Conservation (phyloP, 2,329 filamentous ascomycete genomes). For the Penicillium sp. region DNA sequence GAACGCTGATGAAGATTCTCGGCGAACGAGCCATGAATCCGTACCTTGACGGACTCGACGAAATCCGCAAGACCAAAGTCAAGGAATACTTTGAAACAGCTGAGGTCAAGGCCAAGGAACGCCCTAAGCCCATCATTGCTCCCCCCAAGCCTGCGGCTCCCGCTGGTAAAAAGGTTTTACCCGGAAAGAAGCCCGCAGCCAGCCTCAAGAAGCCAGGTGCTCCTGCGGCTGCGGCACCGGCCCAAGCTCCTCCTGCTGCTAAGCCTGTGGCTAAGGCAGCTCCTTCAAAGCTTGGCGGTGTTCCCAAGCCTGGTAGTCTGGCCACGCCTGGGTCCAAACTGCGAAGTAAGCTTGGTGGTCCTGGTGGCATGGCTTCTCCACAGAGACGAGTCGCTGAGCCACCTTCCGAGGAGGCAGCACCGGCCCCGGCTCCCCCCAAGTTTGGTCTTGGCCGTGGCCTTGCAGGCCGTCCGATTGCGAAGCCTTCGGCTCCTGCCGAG, state of each 20-base stretch:
- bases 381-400: slow-evolving; percentile 51
- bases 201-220: slow-evolving; percentile 55
- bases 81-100: slow-evolving; percentile 87
- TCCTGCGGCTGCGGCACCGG: slow-evolving; percentile 35
- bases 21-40: slow-evolving; percentile 94
- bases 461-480: slow-evolving; percentile 81
- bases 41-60: slow-evolving; percentile 88
- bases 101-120: slow-evolving; percentile 86
- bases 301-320: slow-evolving; percentile 45
- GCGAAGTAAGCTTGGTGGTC: slow-evolving; percentile 48
- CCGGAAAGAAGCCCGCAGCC: slow-evolving; percentile 56
- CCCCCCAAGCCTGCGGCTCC: slow-evolving; percentile 63
- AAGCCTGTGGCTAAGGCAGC: slow-evolving; percentile 46
- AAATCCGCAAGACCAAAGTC: slow-evolving; percentile 93
- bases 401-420: slow-evolving; percentile 49
- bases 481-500: slow-evolving; percentile 59
- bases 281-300: slow-evolving; percentile 53
- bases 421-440: slow-evolving; percentile 52
- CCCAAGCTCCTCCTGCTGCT: slow-evolving; percentile 42
- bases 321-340: slow-evolving; percentile 48
- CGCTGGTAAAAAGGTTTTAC: slow-evolving; percentile 60
- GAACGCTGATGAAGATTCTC: slow-evolving; percentile 98
- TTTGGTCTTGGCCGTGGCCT: slow-evolving; percentile 75
- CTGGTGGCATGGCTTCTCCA: slow-evolving; percentile 46
- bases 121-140: slow-evolving; percentile 75